Evolutionary conservation across 345 rosid species (phyloP), one percentile per base, ranked within the genome.

Genomic region (Alliaria petiolata): DNA sequence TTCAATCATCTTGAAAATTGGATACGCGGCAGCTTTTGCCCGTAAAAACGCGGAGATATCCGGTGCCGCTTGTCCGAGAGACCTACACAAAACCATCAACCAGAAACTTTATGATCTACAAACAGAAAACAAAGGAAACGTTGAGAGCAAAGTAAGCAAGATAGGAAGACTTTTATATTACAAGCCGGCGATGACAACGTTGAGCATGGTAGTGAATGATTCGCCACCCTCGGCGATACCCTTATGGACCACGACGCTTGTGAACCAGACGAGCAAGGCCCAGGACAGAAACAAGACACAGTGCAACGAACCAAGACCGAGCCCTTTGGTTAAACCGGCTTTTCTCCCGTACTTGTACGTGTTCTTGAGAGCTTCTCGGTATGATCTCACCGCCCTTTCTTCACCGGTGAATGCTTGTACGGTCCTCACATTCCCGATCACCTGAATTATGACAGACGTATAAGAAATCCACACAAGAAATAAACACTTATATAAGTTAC

Each of bases 131-230:
- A 20, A 72, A 65, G 16, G 28, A 72, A 65, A 73, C 65, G 59
- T 72, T 7, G 20, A 49, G 2, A 28, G 20, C 14, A 64, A n/a
- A 65, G 64, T 36, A 33, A 22, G 14, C 39, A 34, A 17, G 1
- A n/a, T 16, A 44, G 17, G 16, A 60, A 22, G 20, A 34, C 51
- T 8, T n/a, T 11, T 33, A 80, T 89, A 54, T 85, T 87, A 91
- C 98, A 95, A 75, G 85, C 99, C 97, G 3, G 97, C 78, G 45
- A 91, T 89, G 60, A 91, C 99, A 44, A 91, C 99, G 66, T 91
- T 95, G 65, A 95, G 97, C 99, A 95, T 95, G 54, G 99, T 95
- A 11, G 99, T 95, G 85, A 95, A 95, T 35, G 99, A 84, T 56
- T 88, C 85, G 15, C 95, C 99, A 8, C 97, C 99, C 71, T 91